These are phyloP conservation scores for Sherardia arvensis DNA, from an alignment of 257 asterid genomes.

Conservation along the genomic window DNA sequence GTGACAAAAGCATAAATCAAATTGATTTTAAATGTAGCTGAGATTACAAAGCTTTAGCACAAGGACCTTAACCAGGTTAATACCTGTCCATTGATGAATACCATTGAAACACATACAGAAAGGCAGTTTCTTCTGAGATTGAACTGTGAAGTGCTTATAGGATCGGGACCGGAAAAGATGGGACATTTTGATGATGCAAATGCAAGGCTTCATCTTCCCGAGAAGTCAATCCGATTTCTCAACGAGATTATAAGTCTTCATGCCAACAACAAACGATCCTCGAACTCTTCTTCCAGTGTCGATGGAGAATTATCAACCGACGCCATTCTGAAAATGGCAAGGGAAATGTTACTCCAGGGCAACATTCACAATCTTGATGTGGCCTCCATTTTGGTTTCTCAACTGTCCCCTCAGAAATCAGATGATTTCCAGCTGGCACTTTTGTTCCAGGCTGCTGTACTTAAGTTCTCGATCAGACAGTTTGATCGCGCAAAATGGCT, in stretches of 20 bases:
- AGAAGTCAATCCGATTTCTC: not conserved
- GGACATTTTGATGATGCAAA: not conserved
- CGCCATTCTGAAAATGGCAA: constrained; percentile 20
- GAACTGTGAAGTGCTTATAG: no score
- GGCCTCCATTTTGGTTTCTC: not conserved
- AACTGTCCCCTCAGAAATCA: not conserved
- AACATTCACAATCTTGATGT: constrained; percentile 1
- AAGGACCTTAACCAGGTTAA: not conserved
- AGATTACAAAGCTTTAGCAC: not conserved
- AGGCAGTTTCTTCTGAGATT: not conserved
- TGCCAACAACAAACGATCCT: not conserved
- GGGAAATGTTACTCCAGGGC: constrained; percentile 3
- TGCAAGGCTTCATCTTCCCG: not conserved
- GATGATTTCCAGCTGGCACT: constrained; percentile 22
- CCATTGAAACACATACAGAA: not conserved
- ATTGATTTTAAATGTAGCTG: not conserved
- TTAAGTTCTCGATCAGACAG: constrained; percentile 17
- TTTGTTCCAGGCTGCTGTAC: constrained; percentile 24
- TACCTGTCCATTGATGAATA: not conserved
- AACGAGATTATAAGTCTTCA: not conserved
- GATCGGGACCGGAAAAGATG: constrained; percentile 2
- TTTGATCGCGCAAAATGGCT: constrained; percentile 25
- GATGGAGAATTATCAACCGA: constrained; percentile 10
- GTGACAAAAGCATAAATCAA: no score
- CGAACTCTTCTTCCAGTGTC: not conserved